Conservation (phyloP, 345 rosid species). For the Murraya paniculata region DNA sequence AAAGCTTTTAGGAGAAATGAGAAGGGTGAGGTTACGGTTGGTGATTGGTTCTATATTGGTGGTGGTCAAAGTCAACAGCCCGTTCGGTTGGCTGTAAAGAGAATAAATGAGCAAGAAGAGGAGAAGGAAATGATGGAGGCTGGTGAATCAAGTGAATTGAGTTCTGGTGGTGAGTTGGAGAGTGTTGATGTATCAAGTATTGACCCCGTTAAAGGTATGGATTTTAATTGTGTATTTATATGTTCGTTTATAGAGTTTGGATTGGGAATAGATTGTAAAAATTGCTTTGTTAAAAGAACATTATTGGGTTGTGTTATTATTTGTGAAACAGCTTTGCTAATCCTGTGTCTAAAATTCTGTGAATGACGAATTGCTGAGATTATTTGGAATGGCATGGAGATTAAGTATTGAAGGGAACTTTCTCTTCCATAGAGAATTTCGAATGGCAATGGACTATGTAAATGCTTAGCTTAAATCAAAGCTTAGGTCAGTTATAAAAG, state of each 20-base stretch:
- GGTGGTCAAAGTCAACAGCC: slow-evolving; percentile 32
- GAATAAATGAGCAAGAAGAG: slow-evolving; percentile 23
- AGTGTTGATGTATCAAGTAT: slow-evolving; percentile 32
- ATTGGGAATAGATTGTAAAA: background rate
- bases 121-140: slow-evolving; percentile 24
- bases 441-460: background rate
- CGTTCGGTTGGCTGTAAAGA: slow-evolving; percentile 53
- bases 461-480: background rate
- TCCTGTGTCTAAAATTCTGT: background rate
- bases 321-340: no score
- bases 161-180: slow-evolving; percentile 17
- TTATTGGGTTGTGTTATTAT: background rate
- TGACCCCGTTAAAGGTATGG: slow-evolving; percentile 67
- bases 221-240: background rate
- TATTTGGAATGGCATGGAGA: background rate
- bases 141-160: slow-evolving; percentile 19
- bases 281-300: background rate
- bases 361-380: background rate
- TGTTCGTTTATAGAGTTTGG: background rate
- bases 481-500: background rate
- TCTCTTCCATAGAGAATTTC: background rate
- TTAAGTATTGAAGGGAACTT: background rate
- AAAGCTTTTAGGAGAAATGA: slow-evolving; percentile 46
- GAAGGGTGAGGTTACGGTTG: slow-evolving; percentile 43
- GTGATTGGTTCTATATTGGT: slow-evolving; percentile 60